Evolutionary conservation across 2,329 filamentous ascomycete genomes (phyloP), one percentile per base, ranked within the genome.

Genomic region (Trichoderma sp.): DNA sequence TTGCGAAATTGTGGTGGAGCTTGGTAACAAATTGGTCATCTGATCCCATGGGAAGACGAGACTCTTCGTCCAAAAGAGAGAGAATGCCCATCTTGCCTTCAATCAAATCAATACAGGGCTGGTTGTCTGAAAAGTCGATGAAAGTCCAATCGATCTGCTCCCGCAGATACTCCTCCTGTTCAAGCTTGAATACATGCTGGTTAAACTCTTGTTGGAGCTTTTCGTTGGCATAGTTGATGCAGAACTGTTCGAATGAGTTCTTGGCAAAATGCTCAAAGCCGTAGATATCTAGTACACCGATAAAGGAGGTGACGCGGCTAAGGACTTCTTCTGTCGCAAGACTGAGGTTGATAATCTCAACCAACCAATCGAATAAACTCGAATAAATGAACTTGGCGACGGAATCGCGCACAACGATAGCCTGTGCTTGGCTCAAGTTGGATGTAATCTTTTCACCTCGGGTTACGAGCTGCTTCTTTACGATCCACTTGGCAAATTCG

Each of bases 161-260:
- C 74, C 93, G 92, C 56, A 98, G 90, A 83, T 99, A 99, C 85
- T 99, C 97, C 83, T 99, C 97, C 84, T 99, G 97, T 84, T 99
- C 97, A 27, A 99, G 90, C 85, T 98, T 98, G 90, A 99, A 99
- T 45, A 99, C 97, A 82, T 99, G 97, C 83, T 97, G 95, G 85
- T 99, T 99, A 88, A 99, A 99, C 84, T 98, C 96, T 84, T 99
- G 97, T 83, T 99, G 97, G 73, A 99, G 88, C 86, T 99, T 99
- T 86, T 99, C 97, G 85, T 99, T 99, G 85, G 97, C 97, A 82
- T 99, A 99, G 86, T 99, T 99, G 90, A 99, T 99, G 86, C 97
- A 99, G 85, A 99, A 99, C 84, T 99, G 97, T 84, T 99, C 97
- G 81, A 99, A 99, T 0, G 97, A 99, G 87, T 99, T 99, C 88